phyloP scores from a whole-genome alignment of 2,329 filamentous ascomycete species.

The Aureobasidium vineae region DNA sequence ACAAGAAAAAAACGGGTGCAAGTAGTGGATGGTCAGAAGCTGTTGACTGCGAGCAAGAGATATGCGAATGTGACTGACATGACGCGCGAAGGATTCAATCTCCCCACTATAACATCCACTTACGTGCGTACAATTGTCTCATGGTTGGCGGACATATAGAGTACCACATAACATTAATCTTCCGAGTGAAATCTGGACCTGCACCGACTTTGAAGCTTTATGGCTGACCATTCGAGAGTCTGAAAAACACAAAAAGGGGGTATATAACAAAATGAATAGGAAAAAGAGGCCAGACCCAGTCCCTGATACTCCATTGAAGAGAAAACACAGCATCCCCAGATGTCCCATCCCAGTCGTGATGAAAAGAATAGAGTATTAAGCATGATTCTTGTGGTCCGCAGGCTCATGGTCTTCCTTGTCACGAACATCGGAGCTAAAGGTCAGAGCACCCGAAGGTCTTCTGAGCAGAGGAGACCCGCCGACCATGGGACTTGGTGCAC shows the following conservation, averaged over 20 bases:
- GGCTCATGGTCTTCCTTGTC: constrained; percentile 18
- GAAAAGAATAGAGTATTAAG: not conserved
- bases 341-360: not conserved
- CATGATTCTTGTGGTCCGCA: constrained; percentile 5
- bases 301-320: not conserved
- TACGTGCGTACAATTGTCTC: not conserved
- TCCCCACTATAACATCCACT: not conserved
- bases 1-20: too few relatives aligned
- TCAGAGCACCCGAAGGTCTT: constrained; percentile 31
- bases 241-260: not conserved
- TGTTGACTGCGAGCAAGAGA: too few relatives aligned
- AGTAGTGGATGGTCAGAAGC: too few relatives aligned
- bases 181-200: not conserved
- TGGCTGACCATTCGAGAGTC: not conserved
- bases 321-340: not conserved
- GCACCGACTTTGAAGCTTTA: not conserved
- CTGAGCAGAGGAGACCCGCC: constrained; percentile 42
- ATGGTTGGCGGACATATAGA: not conserved
- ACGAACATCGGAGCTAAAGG: constrained; percentile 13
- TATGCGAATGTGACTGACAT: not conserved
- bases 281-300: not conserved
- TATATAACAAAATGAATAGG: not conserved
- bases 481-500: constrained; percentile 66
- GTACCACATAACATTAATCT: not conserved
- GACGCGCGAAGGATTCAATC: not conserved